phyloP scores from a whole-genome alignment of 1,284 basidiomycete species.

The Exobasidium rhododendri region DNA sequence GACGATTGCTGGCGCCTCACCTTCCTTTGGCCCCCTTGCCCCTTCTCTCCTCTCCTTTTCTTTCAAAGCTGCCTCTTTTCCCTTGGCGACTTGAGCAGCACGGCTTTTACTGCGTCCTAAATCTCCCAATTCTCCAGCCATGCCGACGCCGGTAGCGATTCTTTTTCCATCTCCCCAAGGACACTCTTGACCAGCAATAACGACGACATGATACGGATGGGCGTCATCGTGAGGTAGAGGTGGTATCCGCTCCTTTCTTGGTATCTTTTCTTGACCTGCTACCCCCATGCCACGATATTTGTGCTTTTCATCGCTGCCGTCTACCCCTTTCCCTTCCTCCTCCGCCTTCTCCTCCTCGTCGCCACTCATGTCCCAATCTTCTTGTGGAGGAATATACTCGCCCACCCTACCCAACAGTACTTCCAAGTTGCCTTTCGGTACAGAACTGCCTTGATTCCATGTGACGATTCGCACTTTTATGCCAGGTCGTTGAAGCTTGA shows the following conservation, averaged over 20 bases:
- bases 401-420: constrained; percentile 70
- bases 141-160: constrained; percentile 40
- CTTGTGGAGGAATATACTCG: constrained; percentile 57
- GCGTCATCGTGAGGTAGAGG: constrained; percentile 39
- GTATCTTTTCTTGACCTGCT: constrained; percentile 34
- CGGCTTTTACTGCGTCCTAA: constrained; percentile 29
- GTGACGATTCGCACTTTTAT: constrained; percentile 60
- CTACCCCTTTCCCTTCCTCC: not conserved
- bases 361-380: constrained; percentile 35
- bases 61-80: constrained; percentile 34
- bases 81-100: constrained; percentile 17
- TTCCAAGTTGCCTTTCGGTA: constrained; percentile 69
- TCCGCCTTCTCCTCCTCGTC: constrained; percentile 13
- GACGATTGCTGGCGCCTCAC: not conserved
- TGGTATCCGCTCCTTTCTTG: constrained; percentile 40
- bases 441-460: constrained; percentile 58
- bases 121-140: constrained; percentile 47
- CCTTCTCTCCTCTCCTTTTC: constrained; percentile 23
- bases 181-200: constrained; percentile 69
- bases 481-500: constrained; percentile 28
- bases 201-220: constrained; percentile 76
- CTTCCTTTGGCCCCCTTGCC: not conserved
- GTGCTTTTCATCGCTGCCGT: not conserved
- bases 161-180: constrained; percentile 50
- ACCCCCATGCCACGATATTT: constrained; percentile 23